phyloP scores from a whole-genome alignment of 75 land plant species.

The Pseudotsuga menziesii region DNA sequence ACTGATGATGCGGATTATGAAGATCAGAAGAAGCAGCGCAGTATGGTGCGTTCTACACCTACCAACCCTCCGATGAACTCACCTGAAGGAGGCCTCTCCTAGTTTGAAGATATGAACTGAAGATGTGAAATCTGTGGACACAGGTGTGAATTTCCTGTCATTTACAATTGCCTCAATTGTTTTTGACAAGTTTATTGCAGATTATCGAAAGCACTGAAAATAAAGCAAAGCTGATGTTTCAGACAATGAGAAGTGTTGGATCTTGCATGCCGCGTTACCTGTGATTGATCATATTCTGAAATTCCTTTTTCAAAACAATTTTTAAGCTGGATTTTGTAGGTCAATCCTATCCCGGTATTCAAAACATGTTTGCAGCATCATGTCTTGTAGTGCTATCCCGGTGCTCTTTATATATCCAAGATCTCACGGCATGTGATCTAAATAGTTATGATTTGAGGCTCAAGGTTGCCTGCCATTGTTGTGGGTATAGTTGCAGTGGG shows the following conservation, averaged over 20 bases:
- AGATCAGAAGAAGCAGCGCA: constrained; percentile 29
- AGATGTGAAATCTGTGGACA: constrained; percentile 4
- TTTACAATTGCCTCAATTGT: constrained; percentile 7
- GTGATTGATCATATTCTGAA: constrained; percentile 1
- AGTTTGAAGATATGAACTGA: neutral
- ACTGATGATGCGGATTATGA: constrained; percentile 81
- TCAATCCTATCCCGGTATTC: neutral
- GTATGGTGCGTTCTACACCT: neutral
- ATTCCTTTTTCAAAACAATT: neutral
- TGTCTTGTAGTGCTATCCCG: neutral
- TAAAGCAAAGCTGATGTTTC: neutral
- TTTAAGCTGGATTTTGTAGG: neutral
- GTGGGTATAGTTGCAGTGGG: neutral
- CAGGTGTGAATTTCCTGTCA: neutral
- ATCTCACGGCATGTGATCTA: neutral
- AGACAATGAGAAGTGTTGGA: neutral
- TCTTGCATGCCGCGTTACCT: neutral
- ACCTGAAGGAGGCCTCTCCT: constrained; percentile 8
- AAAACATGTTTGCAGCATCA: neutral
- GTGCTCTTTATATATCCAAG: neutral
- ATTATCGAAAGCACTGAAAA: neutral
- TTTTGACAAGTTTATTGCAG: constrained; percentile 3
- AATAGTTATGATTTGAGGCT: constrained; percentile 5
- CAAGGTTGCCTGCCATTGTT: neutral
- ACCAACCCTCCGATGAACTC: constrained; percentile 1